Percentiles rank a stretch among this genome's conserved stretches.
phyloP scores from a whole-genome alignment of 2,329 filamentous ascomycete species.

The Beauveria australis region DNA sequence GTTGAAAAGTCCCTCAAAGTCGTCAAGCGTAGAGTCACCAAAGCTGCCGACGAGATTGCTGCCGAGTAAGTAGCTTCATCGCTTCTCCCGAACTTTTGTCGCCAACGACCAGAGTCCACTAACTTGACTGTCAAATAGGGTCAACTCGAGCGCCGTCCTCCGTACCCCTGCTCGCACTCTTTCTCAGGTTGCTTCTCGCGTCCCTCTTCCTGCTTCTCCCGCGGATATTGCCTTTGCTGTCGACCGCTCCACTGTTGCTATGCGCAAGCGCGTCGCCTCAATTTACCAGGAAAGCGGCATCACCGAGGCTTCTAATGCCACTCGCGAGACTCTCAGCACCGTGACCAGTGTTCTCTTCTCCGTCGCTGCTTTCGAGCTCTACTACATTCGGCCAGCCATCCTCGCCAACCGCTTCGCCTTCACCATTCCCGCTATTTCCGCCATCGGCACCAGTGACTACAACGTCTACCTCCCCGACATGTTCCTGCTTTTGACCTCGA shows the following conservation, averaged over 20 bases:
- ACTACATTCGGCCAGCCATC: constrained; percentile 60
- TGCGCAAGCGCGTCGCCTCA: constrained; percentile 58
- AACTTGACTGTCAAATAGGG: constrained; percentile 10
- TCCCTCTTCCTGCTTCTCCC: constrained; percentile 73
- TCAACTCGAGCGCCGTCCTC: constrained; percentile 36
- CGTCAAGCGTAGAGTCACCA: constrained; percentile 36
- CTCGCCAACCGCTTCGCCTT: constrained; percentile 66
- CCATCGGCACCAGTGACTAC: constrained; percentile 48
- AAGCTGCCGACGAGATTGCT: constrained; percentile 37
- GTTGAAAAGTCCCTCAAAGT: constrained; percentile 34
- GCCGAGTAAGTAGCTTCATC: constrained; percentile 32
- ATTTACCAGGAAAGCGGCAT: constrained; percentile 60
- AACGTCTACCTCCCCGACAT: constrained; percentile 69
- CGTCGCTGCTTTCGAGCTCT: constrained; percentile 61
- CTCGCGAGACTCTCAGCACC: constrained; percentile 64
- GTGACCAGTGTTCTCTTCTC: constrained; percentile 63
- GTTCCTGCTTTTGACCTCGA: constrained; percentile 64
- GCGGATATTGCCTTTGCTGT: constrained; percentile 68
- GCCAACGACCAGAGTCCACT: not conserved
- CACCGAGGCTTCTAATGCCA: constrained; percentile 53
- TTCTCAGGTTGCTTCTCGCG: constrained; percentile 46
- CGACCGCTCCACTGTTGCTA: constrained; percentile 58
- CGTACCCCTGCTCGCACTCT: constrained; percentile 44
- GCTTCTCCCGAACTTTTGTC: not conserved
- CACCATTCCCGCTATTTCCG: constrained; percentile 55